Percentiles rank a stretch among this genome's conserved stretches.
Conservation (phyloP, 306 rosid species). For the Prunus campanulata region DNA sequence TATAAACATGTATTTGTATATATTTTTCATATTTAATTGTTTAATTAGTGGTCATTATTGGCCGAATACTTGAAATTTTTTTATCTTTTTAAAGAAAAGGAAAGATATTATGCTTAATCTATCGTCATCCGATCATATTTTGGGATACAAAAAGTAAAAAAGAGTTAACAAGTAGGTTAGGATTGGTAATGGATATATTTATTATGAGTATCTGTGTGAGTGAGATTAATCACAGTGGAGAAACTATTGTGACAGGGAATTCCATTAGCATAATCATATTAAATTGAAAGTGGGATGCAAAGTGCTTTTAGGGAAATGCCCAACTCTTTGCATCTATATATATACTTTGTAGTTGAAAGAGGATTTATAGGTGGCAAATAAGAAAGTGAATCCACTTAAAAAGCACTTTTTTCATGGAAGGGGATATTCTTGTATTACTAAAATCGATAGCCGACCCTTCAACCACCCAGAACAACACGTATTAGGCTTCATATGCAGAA, state of each 20-base stretch:
- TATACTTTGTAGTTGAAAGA: constrained; percentile 17
- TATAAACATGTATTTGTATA: too few species aligned
- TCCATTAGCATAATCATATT: constrained; percentile 51
- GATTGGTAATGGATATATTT: constrained; percentile 21
- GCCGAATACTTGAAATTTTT: neutral
- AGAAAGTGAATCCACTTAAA: constrained; percentile 52
- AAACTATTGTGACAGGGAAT: constrained; percentile 36
- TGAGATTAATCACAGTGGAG: constrained; percentile 37
- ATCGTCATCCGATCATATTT: constrained; percentile 20
- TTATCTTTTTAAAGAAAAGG: too few species aligned
- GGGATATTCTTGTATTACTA: constrained; percentile 36
- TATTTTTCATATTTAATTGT: too few species aligned
- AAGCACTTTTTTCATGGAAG: constrained; percentile 40
- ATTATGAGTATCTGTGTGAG: neutral
- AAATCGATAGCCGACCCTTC: constrained; percentile 23
- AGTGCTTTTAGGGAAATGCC: constrained; percentile 43
- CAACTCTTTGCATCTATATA: constrained; percentile 15
- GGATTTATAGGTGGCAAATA: constrained; percentile 37
- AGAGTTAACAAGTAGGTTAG: neutral
- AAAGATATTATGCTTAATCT: constrained; percentile 15
- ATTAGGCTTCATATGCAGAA: constrained; percentile 2
- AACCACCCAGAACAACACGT: constrained; percentile 14
- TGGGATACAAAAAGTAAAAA: constrained; percentile 5
- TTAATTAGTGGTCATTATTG: constrained; percentile 7
- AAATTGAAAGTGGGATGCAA: constrained; percentile 49